Conservation (phyloP, 352 stramenopile genomes). For the Phytopythium delawarense region DNA sequence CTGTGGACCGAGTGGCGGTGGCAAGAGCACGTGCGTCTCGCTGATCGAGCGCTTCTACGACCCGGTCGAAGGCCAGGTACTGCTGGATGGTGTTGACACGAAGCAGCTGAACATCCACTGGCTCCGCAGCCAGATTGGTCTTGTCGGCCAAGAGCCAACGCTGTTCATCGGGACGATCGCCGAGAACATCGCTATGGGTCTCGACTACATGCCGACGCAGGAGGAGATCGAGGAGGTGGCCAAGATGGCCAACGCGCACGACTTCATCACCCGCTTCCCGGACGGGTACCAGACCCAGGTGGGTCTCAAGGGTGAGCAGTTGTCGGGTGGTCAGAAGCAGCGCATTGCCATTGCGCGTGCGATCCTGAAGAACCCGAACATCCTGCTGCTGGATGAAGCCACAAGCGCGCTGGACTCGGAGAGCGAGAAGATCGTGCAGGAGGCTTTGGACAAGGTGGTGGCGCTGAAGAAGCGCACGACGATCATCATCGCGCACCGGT, state of each 20-base stretch:
- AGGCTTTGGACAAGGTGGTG: slow-evolving; percentile 58
- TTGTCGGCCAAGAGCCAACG: slow-evolving; percentile 56
- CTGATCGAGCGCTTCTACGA: slow-evolving; percentile 73
- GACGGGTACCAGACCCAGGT: slow-evolving; percentile 75
- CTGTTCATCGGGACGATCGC: slow-evolving; percentile 60
- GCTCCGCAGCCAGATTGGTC: slow-evolving; percentile 53
- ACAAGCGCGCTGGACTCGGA: slow-evolving; percentile 76
- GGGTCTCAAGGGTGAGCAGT: slow-evolving; percentile 22
- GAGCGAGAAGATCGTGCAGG: slow-evolving; percentile 78
- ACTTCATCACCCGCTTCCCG: slow-evolving; percentile 73
- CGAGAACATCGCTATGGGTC: slow-evolving; percentile 51
- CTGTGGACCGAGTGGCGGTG: slow-evolving; percentile 38
- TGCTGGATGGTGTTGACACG: slow-evolving; percentile 73
- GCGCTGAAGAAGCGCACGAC: slow-evolving; percentile 53
- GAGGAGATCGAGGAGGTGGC: slow-evolving; percentile 70
- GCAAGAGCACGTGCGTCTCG: slow-evolving; percentile 38
- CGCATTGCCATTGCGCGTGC: slow-evolving; percentile 30
- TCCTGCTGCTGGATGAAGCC: slow-evolving; percentile 87
- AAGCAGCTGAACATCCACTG: slow-evolving; percentile 64
- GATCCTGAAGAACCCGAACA: slow-evolving; percentile 70
- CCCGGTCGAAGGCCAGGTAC: slow-evolving; percentile 39
- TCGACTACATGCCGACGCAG: slow-evolving; percentile 30
- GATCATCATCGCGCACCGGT: slow-evolving; percentile 91
- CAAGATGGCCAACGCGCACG: slow-evolving; percentile 28
- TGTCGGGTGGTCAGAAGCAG: slow-evolving; percentile 36